Evolutionary conservation across 345 rosid genomes (phyloP), one percentile per base, ranked within the genome.

Genomic region (Schrenkiella parvula): DNA sequence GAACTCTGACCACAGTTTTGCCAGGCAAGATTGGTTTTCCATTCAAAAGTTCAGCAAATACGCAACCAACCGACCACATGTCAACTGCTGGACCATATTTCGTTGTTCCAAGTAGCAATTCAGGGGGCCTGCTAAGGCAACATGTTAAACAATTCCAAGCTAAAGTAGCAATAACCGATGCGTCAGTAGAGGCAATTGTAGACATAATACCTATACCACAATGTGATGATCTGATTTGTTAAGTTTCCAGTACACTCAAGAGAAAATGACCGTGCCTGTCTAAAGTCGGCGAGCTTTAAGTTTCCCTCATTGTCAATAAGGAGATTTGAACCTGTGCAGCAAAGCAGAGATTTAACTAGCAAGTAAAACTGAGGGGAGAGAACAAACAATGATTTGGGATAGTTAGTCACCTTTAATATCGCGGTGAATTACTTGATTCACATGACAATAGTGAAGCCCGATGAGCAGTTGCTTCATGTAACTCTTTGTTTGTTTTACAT

Each of bases 381-480:
- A 48, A 48, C 6, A 12, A 41, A 44, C 2, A 31, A 19, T 19
- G 22, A 41, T 8, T 54, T 39, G 37, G 50, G 54, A 56, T 2
- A 47, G 21, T 10, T 2, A 47, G 21, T 10, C 68, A 92, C 98
- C 97, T 90, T 93, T 93, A 21, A 93, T 93, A 80, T 93, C 97
- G 47, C 97, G 87, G 78, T 93, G 98, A 79, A 93, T 96, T 18
- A 93, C 97, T 85, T 93, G 98, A 73, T 93, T 87, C 41, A 93
- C 82, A 77, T 93, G 98, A 73, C 98, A 93, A 66, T 91, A 93
- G 72, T 91, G 98, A 64, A 93, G 95, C 25, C 98, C 98, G 0
- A 92, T 93, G 81, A 93, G 80, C 5, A 93, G 95, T 81, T 93
- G 98, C 83, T 79, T 91, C 98, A 91, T 93, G 79, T 93, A 93